Evolutionary conservation across 345 rosid genomes (phyloP).

Genomic region (Balakata baccata): DNA sequence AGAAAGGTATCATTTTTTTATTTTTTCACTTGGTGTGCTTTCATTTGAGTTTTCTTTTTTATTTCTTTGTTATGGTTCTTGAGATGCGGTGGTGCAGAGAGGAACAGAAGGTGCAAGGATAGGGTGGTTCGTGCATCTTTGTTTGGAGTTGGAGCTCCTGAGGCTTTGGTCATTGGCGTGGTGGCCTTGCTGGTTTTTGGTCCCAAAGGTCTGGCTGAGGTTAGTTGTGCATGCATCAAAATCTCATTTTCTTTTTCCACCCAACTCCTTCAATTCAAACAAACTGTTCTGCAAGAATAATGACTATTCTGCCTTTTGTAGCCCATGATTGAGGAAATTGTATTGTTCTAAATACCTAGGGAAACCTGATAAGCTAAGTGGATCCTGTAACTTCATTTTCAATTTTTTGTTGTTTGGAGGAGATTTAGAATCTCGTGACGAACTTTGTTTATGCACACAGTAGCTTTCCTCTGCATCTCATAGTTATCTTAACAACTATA

Average conservation of each 20-base stretch:
- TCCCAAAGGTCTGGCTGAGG: constrained; percentile 99
- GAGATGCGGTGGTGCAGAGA: constrained; percentile 46
- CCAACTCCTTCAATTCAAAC: too few species aligned
- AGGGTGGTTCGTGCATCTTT: constrained; percentile 64
- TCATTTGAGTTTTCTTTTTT: background rate
- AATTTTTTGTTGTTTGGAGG: too few species aligned
- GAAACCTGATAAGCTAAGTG: background rate
- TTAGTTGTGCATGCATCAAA: constrained; percentile 22
- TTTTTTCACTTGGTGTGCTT: constrained; percentile 6
- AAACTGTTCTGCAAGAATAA: too few species aligned
- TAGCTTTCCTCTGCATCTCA: background rate
- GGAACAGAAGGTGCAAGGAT: constrained; percentile 43
- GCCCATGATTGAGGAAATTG: background rate
- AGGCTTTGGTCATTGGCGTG: constrained; percentile 95
- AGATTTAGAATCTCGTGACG: too few species aligned
- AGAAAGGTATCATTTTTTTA: constrained; percentile 37
- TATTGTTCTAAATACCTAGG: background rate
- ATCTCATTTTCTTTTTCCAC: background rate
- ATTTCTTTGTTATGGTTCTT: background rate
- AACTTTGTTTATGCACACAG: background rate
- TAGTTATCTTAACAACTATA: background rate
- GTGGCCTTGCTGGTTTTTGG: constrained; percentile 98
- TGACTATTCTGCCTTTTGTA: too few species aligned
- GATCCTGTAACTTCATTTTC: background rate
- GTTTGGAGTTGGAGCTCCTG: constrained; percentile 98